These are phyloP conservation scores for Annulohypoxylon maeteangense DNA, from an alignment of 495 filamentous ascomycete species.

Conservation along the genomic window DNA sequence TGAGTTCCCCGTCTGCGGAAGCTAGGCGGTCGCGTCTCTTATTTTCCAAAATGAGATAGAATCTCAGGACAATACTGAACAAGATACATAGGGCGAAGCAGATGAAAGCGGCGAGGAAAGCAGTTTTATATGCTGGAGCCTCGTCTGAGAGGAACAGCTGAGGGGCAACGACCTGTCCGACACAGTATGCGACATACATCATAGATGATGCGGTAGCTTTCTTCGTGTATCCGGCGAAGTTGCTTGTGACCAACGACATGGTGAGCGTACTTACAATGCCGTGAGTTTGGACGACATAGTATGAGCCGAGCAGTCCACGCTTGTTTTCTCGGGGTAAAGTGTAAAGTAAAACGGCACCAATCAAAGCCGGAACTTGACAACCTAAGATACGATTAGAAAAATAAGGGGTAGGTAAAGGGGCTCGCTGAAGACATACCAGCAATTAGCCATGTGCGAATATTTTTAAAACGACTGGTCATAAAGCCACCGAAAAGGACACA, in stretches of 20 bases:
- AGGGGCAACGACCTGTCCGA: slow-evolving; percentile 65
- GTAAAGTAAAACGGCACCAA: slow-evolving; percentile 36
- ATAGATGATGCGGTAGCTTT: slow-evolving; percentile 69
- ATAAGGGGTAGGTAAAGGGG: background rate
- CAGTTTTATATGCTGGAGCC: slow-evolving; percentile 46
- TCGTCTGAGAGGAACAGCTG: slow-evolving; percentile 34
- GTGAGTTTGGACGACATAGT: slow-evolving; percentile 39
- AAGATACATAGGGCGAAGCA: slow-evolving; percentile 38
- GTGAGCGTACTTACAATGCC: slow-evolving; percentile 34
- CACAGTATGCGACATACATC: slow-evolving; percentile 70
- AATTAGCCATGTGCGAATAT: slow-evolving; percentile 36
- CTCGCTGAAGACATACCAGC: slow-evolving; percentile 22
- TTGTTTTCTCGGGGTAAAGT: slow-evolving; percentile 32
- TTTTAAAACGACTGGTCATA: slow-evolving; percentile 48
- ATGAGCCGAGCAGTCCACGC: slow-evolving; percentile 28
- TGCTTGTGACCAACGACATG: slow-evolving; percentile 50
- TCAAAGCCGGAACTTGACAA: slow-evolving; percentile 36
- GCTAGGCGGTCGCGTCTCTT: slow-evolving; percentile 23
- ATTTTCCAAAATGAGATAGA: slow-evolving; percentile 39
- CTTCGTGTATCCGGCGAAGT: slow-evolving; percentile 76
- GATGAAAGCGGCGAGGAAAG: slow-evolving; percentile 42
- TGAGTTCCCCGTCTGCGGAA: slow-evolving; percentile 13
- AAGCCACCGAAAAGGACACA: slow-evolving; percentile 54
- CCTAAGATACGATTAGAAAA: slow-evolving; percentile 19
- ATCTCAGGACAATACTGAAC: slow-evolving; percentile 25